phyloP scores from a whole-genome alignment of 371 early-diverging fungal genomes.

The Mortierella sp. region DNA sequence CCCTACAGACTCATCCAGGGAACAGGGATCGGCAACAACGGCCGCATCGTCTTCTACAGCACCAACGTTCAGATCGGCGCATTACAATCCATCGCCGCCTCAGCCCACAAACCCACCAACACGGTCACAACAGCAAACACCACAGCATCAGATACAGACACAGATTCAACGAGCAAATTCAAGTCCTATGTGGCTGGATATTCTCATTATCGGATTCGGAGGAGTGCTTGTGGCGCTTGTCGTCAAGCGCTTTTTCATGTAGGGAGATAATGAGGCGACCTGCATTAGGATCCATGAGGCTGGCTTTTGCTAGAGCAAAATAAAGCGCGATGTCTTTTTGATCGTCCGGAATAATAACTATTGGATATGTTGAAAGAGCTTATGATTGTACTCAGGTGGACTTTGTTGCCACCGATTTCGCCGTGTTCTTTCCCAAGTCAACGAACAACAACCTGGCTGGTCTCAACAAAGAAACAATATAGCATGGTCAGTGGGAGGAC shows the following conservation, averaged over 20 bases:
- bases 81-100: not conserved
- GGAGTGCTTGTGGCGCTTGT: slow-evolving; percentile 51
- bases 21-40: not conserved
- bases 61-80: slow-evolving; percentile 4
- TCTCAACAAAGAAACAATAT: too few species aligned
- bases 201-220: slow-evolving; percentile 59
- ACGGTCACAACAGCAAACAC: slow-evolving; percentile 13
- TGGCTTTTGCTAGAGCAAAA: not conserved
- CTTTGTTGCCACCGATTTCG: too few species aligned
- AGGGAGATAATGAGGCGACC: not conserved
- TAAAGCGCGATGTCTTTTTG: not conserved
- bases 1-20: not conserved
- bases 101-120: not conserved
- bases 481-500: too few species aligned
- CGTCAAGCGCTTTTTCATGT: slow-evolving; percentile 32
- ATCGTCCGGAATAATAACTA: too few species aligned
- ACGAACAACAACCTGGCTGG: too few species aligned
- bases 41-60: not conserved
- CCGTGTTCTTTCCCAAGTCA: too few species aligned
- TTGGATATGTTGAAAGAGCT: too few species aligned
- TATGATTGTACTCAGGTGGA: too few species aligned
- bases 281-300: not conserved
- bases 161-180: slow-evolving; percentile 8
- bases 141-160: slow-evolving; percentile 3
- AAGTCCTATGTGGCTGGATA: slow-evolving; percentile 64